These are phyloP conservation scores for Ophiostoma piceae DNA, from an alignment of 2,329 filamentous ascomycete species.

Conservation along the genomic window DNA sequence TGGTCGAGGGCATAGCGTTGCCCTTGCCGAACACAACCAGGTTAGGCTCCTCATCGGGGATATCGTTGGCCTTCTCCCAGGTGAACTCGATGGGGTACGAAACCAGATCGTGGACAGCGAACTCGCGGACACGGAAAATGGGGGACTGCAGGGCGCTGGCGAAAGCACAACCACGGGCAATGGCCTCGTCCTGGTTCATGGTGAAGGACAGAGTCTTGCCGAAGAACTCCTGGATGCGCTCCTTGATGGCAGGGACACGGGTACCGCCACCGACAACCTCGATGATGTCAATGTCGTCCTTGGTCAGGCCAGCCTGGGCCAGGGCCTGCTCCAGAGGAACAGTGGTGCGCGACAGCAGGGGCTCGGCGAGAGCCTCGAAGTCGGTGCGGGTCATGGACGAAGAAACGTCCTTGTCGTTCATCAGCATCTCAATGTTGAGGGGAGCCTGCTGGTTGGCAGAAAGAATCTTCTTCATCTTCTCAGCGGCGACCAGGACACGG, in stretches of 20 bases:
- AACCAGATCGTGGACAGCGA: conserved; percentile 94
- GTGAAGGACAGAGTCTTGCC: conserved; percentile 91
- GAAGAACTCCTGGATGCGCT: conserved; percentile 84
- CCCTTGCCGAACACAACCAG: conserved; percentile 96
- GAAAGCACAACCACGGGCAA: conserved; percentile 93
- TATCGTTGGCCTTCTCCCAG: conserved; percentile 98
- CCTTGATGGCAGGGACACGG: conserved; percentile 89
- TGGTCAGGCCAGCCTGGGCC: conserved; percentile 83
- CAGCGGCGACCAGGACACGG: conserved; percentile 79
- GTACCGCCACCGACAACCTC: conserved; percentile 94
- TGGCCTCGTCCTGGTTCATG: conserved; percentile 95
- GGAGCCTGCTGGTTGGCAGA: conserved; percentile 91
- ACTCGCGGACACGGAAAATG: conserved; percentile 97
- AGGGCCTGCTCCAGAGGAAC: conserved; percentile 83
- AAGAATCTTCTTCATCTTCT: conserved; percentile 98
- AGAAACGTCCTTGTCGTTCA: conserved; percentile 93
- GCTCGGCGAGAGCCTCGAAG: conserved; percentile 83
- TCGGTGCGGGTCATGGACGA: conserved; percentile 89
- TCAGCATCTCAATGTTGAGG: conserved; percentile 94
- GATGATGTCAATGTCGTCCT: conserved; percentile 86
- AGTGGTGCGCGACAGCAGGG: conserved; percentile 68
- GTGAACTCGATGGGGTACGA: conserved; percentile 98
- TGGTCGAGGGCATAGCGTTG: conserved; percentile 94
- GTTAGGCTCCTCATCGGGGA: conserved; percentile 96
- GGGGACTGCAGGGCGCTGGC: conserved; percentile 96